phyloP scores from a whole-genome alignment of 495 filamentous ascomycete genomes.

The Cenococcum geophilum region DNA sequence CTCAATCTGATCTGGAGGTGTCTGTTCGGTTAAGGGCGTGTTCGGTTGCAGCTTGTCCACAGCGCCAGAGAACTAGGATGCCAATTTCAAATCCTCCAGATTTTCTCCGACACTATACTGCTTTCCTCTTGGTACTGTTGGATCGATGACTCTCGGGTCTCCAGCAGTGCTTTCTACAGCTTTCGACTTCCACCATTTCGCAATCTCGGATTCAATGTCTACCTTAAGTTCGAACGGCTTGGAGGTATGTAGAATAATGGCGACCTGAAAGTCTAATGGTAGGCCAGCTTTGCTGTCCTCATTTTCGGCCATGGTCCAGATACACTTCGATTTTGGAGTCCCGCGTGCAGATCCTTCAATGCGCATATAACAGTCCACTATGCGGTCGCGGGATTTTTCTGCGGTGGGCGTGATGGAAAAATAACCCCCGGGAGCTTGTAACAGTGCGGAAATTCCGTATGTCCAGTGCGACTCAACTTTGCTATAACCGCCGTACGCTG shows the following conservation, averaged over 20 bases:
- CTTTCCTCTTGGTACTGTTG: conserved; percentile 1
- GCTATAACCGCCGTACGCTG: conserved; percentile 3
- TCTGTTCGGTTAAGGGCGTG: no score
- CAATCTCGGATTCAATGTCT: conserved; percentile 3
- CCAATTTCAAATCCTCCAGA: not conserved
- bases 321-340: not conserved
- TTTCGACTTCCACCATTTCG: conserved; percentile 5
- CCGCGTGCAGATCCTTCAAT: conserved; percentile 3
- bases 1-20: no score
- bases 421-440: conserved; percentile 2
- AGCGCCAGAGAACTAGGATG: not conserved
- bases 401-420: conserved; percentile 3
- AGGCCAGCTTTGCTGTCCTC: conserved; percentile 4
- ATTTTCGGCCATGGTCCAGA: conserved; percentile 6
- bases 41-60: no score
- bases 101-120: not conserved
- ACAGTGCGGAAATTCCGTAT: not conserved
- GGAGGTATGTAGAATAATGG: not conserved
- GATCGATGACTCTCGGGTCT: not conserved
- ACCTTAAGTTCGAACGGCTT: not conserved
- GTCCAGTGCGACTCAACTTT: conserved; percentile 6
- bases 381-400: not conserved
- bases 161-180: not conserved
- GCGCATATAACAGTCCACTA: conserved; percentile 4
- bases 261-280: conserved; percentile 6